phyloP scores from a whole-genome alignment of 352 stramenopile genomes.

The Lagenidium sp. region DNA sequence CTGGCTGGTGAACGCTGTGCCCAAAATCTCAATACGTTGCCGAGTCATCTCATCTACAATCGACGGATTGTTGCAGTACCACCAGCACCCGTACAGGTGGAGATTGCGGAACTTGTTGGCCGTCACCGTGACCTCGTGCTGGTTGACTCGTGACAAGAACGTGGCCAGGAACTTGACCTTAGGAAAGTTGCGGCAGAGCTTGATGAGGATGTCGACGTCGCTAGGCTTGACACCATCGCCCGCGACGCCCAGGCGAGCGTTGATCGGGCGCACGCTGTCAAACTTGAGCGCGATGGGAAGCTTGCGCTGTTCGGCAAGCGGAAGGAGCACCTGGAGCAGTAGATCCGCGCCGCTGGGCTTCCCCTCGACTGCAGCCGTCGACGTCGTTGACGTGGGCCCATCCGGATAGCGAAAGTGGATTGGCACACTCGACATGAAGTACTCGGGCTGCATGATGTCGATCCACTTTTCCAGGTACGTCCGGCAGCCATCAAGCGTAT shows the following conservation, averaged over 20 bases:
- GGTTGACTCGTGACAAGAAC: conserved; percentile 90
- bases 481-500: conserved; percentile 70
- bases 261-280: conserved; percentile 85
- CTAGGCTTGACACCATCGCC: conserved; percentile 90
- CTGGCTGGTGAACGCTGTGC: conserved; percentile 91
- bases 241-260: conserved; percentile 65
- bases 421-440: conserved; percentile 93
- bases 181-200: conserved; percentile 82
- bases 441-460: conserved; percentile 89
- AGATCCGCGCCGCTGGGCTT: conserved; percentile 44
- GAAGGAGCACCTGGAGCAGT: conserved; percentile 85
- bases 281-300: conserved; percentile 93
- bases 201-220: conserved; percentile 79
- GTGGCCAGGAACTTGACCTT: conserved; percentile 93
- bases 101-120: conserved; percentile 93
- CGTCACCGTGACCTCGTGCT: conserved; percentile 92
- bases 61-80: conserved; percentile 95
- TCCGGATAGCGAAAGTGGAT: conserved; percentile 77
- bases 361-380: conserved; percentile 7
- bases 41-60: conserved; percentile 85
- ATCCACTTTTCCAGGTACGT: conserved; percentile 88
- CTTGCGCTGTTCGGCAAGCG: conserved; percentile 79
- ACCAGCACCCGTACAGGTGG: conserved; percentile 93
- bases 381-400: conserved; percentile 14
- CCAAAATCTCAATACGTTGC: conserved; percentile 92